These are phyloP conservation scores for Symbiodinium pilosum DNA, from an alignment of 73 alveolate species.

Conservation along the genomic window DNA sequence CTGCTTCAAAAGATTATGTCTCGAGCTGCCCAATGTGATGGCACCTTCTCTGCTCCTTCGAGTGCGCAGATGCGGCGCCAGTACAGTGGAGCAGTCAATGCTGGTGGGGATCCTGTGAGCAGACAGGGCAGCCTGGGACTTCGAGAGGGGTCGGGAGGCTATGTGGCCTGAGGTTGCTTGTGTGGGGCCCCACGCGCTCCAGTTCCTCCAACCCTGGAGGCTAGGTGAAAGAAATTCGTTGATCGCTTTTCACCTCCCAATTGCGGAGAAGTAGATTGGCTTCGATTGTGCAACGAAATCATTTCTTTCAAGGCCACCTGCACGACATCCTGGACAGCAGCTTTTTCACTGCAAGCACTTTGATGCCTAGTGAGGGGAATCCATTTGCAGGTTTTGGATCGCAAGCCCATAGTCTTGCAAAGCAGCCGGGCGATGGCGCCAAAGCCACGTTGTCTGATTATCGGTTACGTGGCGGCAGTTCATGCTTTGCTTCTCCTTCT, in stretches of 20 bases:
- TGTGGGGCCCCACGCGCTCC: no score
- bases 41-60: slow-evolving; percentile 67
- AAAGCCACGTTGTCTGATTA: slow-evolving; percentile 18
- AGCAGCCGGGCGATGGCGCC: slow-evolving; percentile 18
- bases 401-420: no score
- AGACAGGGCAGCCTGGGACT: background rate
- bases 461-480: background rate
- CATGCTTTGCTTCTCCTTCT: no score
- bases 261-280: no score
- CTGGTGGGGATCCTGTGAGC: background rate
- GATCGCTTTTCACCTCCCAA: no score
- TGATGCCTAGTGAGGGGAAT: no score
- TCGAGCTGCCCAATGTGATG: slow-evolving; percentile 73
- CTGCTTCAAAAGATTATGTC: slow-evolving; percentile 20
- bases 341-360: no score
- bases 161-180: no score
- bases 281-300: background rate
- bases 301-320: background rate
- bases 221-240: no score
- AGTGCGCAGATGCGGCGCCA: slow-evolving; percentile 56
- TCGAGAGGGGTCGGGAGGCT: background rate
- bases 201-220: no score
- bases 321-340: background rate
- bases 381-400: no score
- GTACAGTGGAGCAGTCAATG: slow-evolving; percentile 24